phyloP scores from a whole-genome alignment of 257 asterid species.

The Echites panduratus region DNA sequence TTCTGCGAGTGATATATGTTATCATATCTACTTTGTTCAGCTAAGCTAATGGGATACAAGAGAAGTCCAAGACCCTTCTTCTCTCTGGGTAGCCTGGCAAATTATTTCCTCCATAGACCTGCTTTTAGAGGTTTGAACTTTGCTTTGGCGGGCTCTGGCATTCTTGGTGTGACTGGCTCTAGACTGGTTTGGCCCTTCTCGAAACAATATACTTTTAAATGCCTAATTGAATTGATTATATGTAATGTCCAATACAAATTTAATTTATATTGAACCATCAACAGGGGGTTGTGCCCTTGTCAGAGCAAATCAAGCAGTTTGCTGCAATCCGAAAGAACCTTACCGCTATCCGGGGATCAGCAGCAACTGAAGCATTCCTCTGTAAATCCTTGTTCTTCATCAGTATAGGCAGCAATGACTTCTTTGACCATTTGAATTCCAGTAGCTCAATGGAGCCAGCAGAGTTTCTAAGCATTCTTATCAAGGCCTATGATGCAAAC shows the following conservation, averaged over 20 bases:
- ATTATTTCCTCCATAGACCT: conserved; percentile 30
- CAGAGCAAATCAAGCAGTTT: conserved; percentile 58
- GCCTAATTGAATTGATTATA: neutral
- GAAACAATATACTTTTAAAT: too few species aligned
- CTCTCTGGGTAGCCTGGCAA: conserved; percentile 31
- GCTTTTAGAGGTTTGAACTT: conserved; percentile 56
- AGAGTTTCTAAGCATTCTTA: conserved; percentile 29
- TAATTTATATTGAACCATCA: neutral
- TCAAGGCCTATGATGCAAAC: conserved; percentile 37
- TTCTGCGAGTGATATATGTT: neutral
- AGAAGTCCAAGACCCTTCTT: conserved; percentile 65
- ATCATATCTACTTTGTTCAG: conserved; percentile 24
- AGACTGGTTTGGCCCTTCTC: conserved; percentile 24
- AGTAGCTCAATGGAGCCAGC: conserved; percentile 24
- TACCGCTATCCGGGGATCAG: conserved; percentile 28
- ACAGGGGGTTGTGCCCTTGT: conserved; percentile 52
- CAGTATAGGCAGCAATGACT: conserved; percentile 69
- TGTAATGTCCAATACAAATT: neutral
- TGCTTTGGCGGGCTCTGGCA: conserved; percentile 74
- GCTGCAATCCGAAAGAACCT: conserved; percentile 30
- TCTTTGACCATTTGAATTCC: conserved; percentile 46
- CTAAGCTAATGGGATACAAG: conserved; percentile 52
- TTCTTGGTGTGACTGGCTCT: conserved; percentile 53
- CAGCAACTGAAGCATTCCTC: conserved; percentile 32
- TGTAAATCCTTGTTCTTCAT: conserved; percentile 50